Evolutionary conservation across 202 grass and related monocot species (phyloP), one percentile per base, ranked within the genome.

Genomic region (Setaria italica): DNA sequence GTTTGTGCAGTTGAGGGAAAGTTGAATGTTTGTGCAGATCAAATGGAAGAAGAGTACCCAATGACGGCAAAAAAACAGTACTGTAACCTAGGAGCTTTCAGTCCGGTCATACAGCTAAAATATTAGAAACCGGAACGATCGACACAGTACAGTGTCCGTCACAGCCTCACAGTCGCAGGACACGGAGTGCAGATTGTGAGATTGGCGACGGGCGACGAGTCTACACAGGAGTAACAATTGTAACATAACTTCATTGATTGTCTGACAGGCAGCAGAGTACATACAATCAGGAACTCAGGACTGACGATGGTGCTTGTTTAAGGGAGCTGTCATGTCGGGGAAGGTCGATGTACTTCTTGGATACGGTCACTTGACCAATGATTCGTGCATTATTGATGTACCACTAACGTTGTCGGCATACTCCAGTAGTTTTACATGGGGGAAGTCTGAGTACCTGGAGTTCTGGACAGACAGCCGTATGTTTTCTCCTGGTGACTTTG

Each of bases 331-430:
- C n/a, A 70, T 13, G 60, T 70, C n/a, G 21, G 68, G 16, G 20
- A 50, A 58, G 79, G 16, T 11, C 51, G 11, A 5, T 67, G 73
- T 74, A 74, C 73, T 21, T 78, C 30, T 49, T 21, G 14, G 14
- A 41, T 83, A 48, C 11, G 74, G 58, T 50, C 77, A 53, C 17
- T 21, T 39, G 62, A 39, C 30, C 2, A 20, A 76, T 56, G 15
- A 48, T 65, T 19, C 47, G 21, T 35, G 55, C 63, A 76, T 62
- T 35, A 63, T 69, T 87, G 84, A 39, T 81, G 11, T 70, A 9
- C 12, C n/a, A 7, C 16, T 63, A 54, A 70, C 33, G 69, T 25
- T 84, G 62, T 55, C 39, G 33, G 34, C 15, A 70, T 62, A 51
- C 33, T 21, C 6, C 1, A 1, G 21, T 49, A 72, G 13, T 72